Percentiles rank a stretch among this genome's conserved stretches.
Conservation (phyloP, 2,329 filamentous ascomycete species). For the Cryphonectria nitschkei region DNA sequence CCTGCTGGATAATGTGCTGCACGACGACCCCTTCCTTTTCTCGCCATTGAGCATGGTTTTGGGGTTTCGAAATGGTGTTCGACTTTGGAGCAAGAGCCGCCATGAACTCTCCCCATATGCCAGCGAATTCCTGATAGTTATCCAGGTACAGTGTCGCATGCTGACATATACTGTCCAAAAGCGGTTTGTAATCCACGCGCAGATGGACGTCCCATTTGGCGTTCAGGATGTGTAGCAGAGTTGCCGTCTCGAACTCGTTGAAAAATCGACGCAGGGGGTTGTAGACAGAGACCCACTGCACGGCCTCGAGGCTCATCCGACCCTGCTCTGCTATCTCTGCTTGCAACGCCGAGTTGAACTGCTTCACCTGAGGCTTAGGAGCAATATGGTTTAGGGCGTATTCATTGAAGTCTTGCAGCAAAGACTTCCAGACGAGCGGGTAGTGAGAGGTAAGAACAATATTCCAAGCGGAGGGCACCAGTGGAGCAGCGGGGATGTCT, state of each 20-base stretch:
- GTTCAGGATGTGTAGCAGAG: neutral
- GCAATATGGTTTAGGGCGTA: slow-evolving; percentile 13
- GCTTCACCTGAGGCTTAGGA: slow-evolving; percentile 1
- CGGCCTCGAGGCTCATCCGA: slow-evolving; percentile 3
- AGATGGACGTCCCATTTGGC: neutral
- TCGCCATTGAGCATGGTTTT: neutral
- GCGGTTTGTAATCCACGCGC: neutral
- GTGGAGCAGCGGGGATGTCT: slow-evolving; percentile 3
- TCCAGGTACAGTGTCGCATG: slow-evolving; percentile 15
- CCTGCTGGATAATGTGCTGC: neutral
- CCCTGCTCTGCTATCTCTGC: neutral
- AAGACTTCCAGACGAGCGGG: neutral
- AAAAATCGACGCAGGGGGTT: neutral
- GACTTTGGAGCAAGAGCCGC: neutral
- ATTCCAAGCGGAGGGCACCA: neutral
- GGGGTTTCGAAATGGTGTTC: neutral
- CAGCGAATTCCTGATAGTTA: neutral
- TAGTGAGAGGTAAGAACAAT: neutral
- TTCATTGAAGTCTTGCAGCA: slow-evolving; percentile 10
- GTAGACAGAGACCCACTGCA: slow-evolving; percentile 14
- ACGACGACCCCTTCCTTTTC: neutral
- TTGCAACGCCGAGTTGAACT: slow-evolving; percentile 10
- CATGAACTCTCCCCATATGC: slow-evolving; percentile 8
- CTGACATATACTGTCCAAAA: slow-evolving; percentile 8
- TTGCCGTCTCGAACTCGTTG: neutral